Conservation (phyloP, 495 filamentous ascomycete species). For the Annulohypoxylon stygium region DNA sequence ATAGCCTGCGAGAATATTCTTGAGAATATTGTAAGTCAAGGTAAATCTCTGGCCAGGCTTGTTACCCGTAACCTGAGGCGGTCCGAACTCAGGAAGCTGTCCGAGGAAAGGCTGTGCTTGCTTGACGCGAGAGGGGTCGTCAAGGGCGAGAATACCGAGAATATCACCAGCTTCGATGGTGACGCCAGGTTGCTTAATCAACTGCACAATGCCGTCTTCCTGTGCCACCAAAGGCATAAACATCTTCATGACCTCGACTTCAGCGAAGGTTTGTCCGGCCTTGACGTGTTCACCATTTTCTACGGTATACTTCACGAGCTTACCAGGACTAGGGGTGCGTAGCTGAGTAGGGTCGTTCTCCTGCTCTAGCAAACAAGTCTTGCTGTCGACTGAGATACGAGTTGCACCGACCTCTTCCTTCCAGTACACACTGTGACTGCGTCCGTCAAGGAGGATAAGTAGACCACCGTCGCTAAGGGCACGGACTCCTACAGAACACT, state of each 20-base stretch:
- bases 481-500: conserved; percentile 92
- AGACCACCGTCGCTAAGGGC: conserved; percentile 94
- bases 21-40: conserved; percentile 79
- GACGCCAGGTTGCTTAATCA: conserved; percentile 98
- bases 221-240: conserved; percentile 99
- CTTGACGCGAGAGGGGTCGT: conserved; percentile 97
- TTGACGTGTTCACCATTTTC: conserved; percentile 96
- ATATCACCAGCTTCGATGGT: conserved; percentile 99
- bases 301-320: conserved; percentile 97
- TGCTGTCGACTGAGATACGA: conserved; percentile 94
- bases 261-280: conserved; percentile 93
- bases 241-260: conserved; percentile 99
- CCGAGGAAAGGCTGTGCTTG: conserved; percentile 96
- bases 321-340: conserved; percentile 93
- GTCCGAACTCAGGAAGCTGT: conserved; percentile 88
- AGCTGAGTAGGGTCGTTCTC: conserved; percentile 99
- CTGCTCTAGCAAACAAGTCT: conserved; percentile 97
- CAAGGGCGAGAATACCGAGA: conserved; percentile 94
- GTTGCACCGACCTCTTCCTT: conserved; percentile 98
- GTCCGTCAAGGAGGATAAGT: conserved; percentile 88
- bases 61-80: conserved; percentile 85
- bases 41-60: conserved; percentile 93
- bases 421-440: conserved; percentile 99
- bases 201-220: conserved; percentile 95
- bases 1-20: conserved; percentile 91